phyloP scores from a whole-genome alignment of 2,329 filamentous ascomycete genomes.

The Truncatella angustata region DNA sequence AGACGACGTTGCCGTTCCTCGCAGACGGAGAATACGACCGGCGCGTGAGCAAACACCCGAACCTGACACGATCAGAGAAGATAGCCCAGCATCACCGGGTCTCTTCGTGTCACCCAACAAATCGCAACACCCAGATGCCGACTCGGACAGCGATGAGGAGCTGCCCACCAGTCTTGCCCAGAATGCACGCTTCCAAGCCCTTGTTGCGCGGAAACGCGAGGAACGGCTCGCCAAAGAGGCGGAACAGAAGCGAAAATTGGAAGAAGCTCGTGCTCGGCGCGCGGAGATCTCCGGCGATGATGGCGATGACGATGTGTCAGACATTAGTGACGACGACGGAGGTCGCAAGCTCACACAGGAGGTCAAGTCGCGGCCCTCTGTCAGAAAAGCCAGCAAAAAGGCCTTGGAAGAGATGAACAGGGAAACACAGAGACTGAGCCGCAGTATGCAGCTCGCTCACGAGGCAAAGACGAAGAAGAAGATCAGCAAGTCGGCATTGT shows the following conservation, averaged over 20 bases:
- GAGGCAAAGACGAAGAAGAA: slow-evolving; percentile 90
- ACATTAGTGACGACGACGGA: slow-evolving; percentile 60
- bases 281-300: slow-evolving; percentile 40
- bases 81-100: slow-evolving; percentile 43
- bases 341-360: slow-evolving; percentile 68
- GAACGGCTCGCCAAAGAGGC: slow-evolving; percentile 69
- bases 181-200: slow-evolving; percentile 65
- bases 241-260: slow-evolving; percentile 47
- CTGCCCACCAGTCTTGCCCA: slow-evolving; percentile 40
- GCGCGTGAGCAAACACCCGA: slow-evolving; percentile 24
- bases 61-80: slow-evolving; percentile 23
- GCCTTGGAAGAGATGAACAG: slow-evolving; percentile 92
- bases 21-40: slow-evolving; percentile 22
- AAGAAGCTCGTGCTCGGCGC: slow-evolving; percentile 38
- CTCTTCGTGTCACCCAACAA: slow-evolving; percentile 54
- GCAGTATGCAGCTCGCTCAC: slow-evolving; percentile 88
- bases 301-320: slow-evolving; percentile 56
- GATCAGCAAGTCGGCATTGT: slow-evolving; percentile 77
- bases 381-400: slow-evolving; percentile 89
- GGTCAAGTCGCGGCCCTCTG: slow-evolving; percentile 54
- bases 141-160: slow-evolving; percentile 44
- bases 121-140: slow-evolving; percentile 20
- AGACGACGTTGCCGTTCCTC: slow-evolving; percentile 18
- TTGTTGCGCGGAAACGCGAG: slow-evolving; percentile 71
- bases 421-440: slow-evolving; percentile 86